Evolutionary conservation across 352 stramenopile genomes (phyloP).

Genomic region (Phytophthora cactorum): DNA sequence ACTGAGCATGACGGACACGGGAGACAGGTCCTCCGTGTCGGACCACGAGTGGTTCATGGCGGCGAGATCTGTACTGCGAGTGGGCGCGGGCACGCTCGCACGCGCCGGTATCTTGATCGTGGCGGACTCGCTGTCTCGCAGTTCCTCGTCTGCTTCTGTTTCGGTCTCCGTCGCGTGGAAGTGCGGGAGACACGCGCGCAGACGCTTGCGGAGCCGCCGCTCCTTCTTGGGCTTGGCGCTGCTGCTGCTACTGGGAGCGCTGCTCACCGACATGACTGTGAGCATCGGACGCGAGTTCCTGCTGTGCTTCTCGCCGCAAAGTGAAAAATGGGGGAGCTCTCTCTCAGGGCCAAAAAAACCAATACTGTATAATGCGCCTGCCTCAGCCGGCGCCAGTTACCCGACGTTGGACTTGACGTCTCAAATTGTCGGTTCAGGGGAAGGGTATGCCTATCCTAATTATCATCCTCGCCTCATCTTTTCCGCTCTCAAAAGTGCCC

Average conservation of each 20-base stretch:
- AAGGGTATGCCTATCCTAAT: conserved; percentile 22
- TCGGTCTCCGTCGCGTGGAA: conserved; percentile 25
- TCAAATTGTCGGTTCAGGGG: conserved; percentile 2
- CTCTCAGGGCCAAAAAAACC: conserved; percentile 6
- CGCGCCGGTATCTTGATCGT: conserved; percentile 10
- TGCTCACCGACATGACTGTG: conserved; percentile 31
- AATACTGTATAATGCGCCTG: conserved; percentile 25
- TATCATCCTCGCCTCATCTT: conserved; percentile 13
- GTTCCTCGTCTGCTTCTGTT: conserved; percentile 13
- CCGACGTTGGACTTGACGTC: conserved; percentile 11
- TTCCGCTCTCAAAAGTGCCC: conserved; percentile 5
- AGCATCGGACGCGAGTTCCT: conserved; percentile 14
- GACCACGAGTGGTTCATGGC: conserved; percentile 48
- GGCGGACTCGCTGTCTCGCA: conserved; percentile 7
- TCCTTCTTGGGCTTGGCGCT: conserved; percentile 15
- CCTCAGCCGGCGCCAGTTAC: conserved; percentile 28
- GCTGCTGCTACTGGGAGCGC: neutral
- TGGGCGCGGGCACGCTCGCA: conserved; percentile 6
- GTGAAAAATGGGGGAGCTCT: conserved; percentile 9
- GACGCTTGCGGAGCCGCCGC: conserved; percentile 35
- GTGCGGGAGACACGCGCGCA: conserved; percentile 35
- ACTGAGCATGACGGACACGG: conserved; percentile 27
- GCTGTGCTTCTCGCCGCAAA: conserved; percentile 13
- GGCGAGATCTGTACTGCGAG: conserved; percentile 7
- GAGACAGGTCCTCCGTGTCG: conserved; percentile 49